Conservation (phyloP, 495 filamentous ascomycete genomes). For the Articulospora tetracladia region DNA sequence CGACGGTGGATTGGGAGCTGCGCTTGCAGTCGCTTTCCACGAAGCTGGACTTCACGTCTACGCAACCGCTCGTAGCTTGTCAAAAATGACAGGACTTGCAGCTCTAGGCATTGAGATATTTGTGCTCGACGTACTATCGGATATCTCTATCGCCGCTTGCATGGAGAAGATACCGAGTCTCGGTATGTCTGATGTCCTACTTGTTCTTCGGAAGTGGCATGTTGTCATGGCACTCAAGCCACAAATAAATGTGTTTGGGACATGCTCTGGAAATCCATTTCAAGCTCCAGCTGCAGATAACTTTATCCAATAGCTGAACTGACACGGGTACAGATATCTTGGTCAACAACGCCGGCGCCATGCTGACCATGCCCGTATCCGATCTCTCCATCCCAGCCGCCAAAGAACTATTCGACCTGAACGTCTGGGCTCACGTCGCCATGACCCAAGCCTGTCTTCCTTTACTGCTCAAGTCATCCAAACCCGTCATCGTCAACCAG, state of each 20-base stretch:
- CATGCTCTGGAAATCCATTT: no score
- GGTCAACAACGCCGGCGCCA: conserved; percentile 53
- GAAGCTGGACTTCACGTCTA: conserved; percentile 35
- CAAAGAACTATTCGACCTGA: conserved; percentile 44
- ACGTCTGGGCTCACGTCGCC: conserved; percentile 46
- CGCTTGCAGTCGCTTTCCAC: conserved; percentile 35
- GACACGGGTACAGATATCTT: no score
- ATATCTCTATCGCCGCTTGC: conserved; percentile 32
- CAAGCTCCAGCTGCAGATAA: no score
- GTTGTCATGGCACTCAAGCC: no score
- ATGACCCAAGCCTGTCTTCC: conserved; percentile 53
- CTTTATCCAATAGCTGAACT: no score
- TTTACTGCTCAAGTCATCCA: conserved; percentile 37
- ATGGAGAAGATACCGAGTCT: conserved; percentile 14
- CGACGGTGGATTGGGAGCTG: conserved; percentile 38
- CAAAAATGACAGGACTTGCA: conserved; percentile 33
- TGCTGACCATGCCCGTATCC: conserved; percentile 36
- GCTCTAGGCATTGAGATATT: conserved; percentile 39
- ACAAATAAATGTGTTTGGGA: no score
- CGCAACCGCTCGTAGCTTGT: conserved; percentile 36
- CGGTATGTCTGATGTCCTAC: no score
- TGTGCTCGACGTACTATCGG: conserved; percentile 41
- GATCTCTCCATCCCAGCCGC: conserved; percentile 43
- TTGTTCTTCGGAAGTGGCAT: no score
- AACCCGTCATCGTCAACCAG: conserved; percentile 38